phyloP scores from a whole-genome alignment of 768 basidiomycete genomes.

The Suillus placidus region DNA sequence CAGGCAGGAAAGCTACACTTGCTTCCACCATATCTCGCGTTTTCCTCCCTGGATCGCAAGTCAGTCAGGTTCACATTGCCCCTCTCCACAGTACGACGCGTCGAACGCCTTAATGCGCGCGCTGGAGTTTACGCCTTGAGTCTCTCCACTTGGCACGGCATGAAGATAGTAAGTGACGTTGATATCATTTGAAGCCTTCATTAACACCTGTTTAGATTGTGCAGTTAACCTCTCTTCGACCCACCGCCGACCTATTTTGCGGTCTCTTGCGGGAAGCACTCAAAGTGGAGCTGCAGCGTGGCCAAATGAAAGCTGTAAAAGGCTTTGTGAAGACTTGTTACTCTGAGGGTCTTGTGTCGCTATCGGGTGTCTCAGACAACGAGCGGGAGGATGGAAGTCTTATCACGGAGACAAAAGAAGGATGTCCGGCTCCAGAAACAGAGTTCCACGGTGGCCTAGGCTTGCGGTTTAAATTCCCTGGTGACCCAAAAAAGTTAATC shows the following conservation, averaged over 20 bases:
- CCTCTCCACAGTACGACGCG: slow-evolving; percentile 87
- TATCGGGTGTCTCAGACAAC: slow-evolving; percentile 59
- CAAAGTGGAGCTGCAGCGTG: slow-evolving; percentile 85
- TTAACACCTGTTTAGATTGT: slow-evolving; percentile 58
- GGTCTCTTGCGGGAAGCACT: slow-evolving; percentile 84
- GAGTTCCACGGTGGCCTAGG: slow-evolving; percentile 80
- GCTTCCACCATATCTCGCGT: slow-evolving; percentile 87
- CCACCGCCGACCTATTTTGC: slow-evolving; percentile 94
- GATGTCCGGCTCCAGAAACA: slow-evolving; percentile 46
- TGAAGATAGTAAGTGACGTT: slow-evolving; percentile 71
- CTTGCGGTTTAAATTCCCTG: slow-evolving; percentile 85
- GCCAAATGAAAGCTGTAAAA: slow-evolving; percentile 93
- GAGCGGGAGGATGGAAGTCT: slow-evolving; percentile 73
- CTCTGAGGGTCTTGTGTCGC: slow-evolving; percentile 82
- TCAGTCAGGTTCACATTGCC: slow-evolving; percentile 92
- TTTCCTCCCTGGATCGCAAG: slow-evolving; percentile 88
- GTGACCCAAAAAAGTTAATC: slow-evolving; percentile 86
- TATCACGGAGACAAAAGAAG: slow-evolving; percentile 55
- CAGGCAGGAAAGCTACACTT: slow-evolving; percentile 92
- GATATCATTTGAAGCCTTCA: background rate
- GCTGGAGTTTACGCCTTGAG: slow-evolving; percentile 97
- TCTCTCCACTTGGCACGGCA: slow-evolving; percentile 89
- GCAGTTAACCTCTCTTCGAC: slow-evolving; percentile 90
- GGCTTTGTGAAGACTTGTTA: slow-evolving; percentile 91
- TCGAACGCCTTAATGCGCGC: slow-evolving; percentile 90